Percentiles rank a stretch among this genome's conserved stretches.
phyloP scores from a whole-genome alignment of 1,284 basidiomycete species.

The Cystobasidium sp. region DNA sequence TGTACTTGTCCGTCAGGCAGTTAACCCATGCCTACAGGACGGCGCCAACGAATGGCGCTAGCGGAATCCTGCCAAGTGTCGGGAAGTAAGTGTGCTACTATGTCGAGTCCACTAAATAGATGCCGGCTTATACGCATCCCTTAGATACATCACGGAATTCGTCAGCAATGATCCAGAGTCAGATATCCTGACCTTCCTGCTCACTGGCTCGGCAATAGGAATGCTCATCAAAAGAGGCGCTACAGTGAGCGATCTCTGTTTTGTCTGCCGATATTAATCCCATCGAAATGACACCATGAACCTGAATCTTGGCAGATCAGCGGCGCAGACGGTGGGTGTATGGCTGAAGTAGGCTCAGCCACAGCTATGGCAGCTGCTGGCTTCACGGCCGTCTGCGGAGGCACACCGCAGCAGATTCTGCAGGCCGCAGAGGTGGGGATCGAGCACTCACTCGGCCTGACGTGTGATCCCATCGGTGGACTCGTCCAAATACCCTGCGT shows the following conservation, averaged over 20 bases:
- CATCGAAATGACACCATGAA: too few species aligned
- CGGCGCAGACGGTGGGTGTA: too few species aligned
- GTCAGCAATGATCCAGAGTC: constrained; percentile 86
- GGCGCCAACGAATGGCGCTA: constrained; percentile 57
- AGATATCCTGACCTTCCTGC: constrained; percentile 79
- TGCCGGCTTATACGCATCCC: neutral
- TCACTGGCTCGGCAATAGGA: constrained; percentile 76
- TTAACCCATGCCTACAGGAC: neutral
- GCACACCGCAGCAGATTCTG: constrained; percentile 58
- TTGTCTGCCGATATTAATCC: too few species aligned
- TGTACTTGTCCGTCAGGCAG: neutral
- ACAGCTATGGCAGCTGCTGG: constrained; percentile 91
- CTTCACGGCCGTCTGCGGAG: constrained; percentile 75
- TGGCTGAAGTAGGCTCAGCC: constrained; percentile 63
- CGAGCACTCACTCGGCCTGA: constrained; percentile 81
- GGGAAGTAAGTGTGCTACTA: constrained; percentile 52
- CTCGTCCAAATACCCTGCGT: constrained; percentile 94
- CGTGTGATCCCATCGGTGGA: constrained; percentile 76
- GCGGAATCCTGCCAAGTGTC: constrained; percentile 86
- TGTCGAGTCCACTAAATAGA: neutral
- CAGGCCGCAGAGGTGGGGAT: constrained; percentile 74
- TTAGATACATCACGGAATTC: constrained; percentile 79
- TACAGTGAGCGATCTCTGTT: too few species aligned
- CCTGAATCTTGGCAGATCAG: too few species aligned
- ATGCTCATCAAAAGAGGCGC: constrained; percentile 99